These are phyloP conservation scores for Chrysosphaeria jannelii DNA, from an alignment of 2,329 filamentous ascomycete species.

Conservation along the genomic window DNA sequence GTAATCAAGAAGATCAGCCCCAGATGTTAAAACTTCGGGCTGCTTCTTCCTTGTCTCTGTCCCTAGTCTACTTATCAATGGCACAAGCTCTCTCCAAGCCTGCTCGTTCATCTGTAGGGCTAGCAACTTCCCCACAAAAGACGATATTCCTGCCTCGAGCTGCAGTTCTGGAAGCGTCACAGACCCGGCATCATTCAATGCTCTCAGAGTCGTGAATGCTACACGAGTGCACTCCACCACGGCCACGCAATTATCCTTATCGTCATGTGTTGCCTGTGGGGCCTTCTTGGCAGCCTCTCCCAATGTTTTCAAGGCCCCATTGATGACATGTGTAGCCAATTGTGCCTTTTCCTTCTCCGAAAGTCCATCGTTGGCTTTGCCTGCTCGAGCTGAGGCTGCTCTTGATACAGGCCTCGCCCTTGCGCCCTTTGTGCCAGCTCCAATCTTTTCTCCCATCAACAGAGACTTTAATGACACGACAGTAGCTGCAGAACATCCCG, in stretches of 20 bases:
- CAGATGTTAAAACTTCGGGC: too few species aligned
- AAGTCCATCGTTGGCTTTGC: conserved; percentile 9
- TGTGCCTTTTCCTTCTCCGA: conserved; percentile 28
- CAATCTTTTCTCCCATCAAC: too few species aligned
- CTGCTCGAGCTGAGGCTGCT: conserved; percentile 3
- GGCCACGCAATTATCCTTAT: conserved; percentile 14
- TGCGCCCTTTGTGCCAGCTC: too few species aligned
- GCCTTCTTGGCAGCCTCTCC: conserved; percentile 29
- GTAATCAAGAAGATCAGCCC: conserved; percentile 27
- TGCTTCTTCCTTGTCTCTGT: too few species aligned
- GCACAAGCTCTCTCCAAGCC: conserved; percentile 38
- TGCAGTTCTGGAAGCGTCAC: conserved; percentile 30
- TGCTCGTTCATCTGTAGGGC: conserved; percentile 32
- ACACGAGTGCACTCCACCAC: conserved; percentile 37
- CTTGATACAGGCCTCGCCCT: too few species aligned
- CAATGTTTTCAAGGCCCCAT: conserved; percentile 35
- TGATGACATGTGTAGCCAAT: conserved; percentile 44
- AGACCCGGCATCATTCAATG: conserved; percentile 20
- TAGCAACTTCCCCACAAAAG: conserved; percentile 34
- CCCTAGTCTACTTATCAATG: too few species aligned
- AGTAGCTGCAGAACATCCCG: conserved; percentile 16
- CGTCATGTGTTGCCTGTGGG: conserved; percentile 5
- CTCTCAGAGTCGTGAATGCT: conserved; percentile 33
- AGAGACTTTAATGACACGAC: conserved; percentile 15
- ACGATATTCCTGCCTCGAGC: conserved; percentile 42